Evolutionary conservation across 1,284 basidiomycete species (phyloP).

Genomic region (Pulchroboletus neoregius): DNA sequence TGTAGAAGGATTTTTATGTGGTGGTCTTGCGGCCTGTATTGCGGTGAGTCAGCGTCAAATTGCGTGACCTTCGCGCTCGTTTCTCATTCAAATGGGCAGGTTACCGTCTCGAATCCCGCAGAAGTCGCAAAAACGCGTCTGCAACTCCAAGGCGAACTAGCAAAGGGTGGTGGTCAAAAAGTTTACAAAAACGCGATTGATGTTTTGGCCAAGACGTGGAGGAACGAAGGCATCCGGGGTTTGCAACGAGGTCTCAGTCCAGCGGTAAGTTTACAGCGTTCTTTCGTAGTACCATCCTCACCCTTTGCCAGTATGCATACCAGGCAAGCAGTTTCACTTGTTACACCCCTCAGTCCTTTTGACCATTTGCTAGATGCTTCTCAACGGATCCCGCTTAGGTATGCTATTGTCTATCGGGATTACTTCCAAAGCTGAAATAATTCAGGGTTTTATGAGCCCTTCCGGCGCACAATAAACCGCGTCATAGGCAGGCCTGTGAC

Average conservation of each 20-base stretch:
- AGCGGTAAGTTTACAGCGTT: constrained; percentile 59
- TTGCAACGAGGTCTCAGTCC: constrained; percentile 88
- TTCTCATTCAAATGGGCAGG: constrained; percentile 40
- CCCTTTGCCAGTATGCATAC: constrained; percentile 70
- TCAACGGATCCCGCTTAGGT: constrained; percentile 95
- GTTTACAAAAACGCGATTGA: constrained; percentile 91
- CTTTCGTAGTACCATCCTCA: constrained; percentile 17
- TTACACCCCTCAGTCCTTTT: not conserved
- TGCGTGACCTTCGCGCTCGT: not conserved
- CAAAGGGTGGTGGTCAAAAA: constrained; percentile 65
- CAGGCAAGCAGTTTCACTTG: constrained; percentile 53
- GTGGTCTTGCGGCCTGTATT: constrained; percentile 83
- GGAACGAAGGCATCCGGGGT: constrained; percentile 86
- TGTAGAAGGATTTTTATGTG: constrained; percentile 77
- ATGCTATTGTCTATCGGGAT: constrained; percentile 18
- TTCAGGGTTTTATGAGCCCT: constrained; percentile 92
- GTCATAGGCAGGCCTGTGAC: constrained; percentile 60
- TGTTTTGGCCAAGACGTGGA: constrained; percentile 86
- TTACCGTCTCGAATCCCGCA: constrained; percentile 80
- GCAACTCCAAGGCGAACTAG: constrained; percentile 91
- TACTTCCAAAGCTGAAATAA: not conserved
- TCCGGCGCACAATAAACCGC: constrained; percentile 71
- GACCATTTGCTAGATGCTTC: constrained; percentile 58
- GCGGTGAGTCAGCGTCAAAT: constrained; percentile 49
- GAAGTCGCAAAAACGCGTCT: constrained; percentile 94